These are phyloP conservation scores for Yamadazyma sp. DNA, from an alignment of 805 yeast genomes.

Conservation along the genomic window DNA sequence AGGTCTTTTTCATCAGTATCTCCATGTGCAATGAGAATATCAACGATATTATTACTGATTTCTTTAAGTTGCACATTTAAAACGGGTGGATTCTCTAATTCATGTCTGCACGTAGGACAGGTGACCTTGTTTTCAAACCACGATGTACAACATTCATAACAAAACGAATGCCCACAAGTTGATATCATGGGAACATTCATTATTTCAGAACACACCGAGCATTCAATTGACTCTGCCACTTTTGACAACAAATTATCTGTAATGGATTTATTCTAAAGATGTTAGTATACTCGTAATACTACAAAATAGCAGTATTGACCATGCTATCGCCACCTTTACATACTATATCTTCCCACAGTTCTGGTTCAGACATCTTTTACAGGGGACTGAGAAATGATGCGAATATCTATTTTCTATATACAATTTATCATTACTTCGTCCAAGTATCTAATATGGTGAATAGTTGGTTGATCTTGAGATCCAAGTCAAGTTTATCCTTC, in stretches of 20 bases:
- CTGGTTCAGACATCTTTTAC: slow-evolving; percentile 3
- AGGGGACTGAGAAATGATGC: slow-evolving; percentile 3
- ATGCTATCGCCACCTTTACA: too few species aligned
- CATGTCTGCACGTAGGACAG: slow-evolving; percentile 68
- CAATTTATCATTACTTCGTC: neutral
- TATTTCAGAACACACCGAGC: slow-evolving; percentile 68
- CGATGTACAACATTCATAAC: slow-evolving; percentile 58
- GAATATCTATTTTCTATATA: slow-evolving; percentile 3
- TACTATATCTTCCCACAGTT: slow-evolving; percentile 6
- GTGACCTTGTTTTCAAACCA: slow-evolving; percentile 59
- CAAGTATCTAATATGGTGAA: slow-evolving; percentile 2
- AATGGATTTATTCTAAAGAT: slow-evolving; percentile 9
- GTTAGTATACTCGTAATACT: too few species aligned
- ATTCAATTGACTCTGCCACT: slow-evolving; percentile 36
- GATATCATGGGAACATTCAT: slow-evolving; percentile 65
- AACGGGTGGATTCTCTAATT: slow-evolving; percentile 47
- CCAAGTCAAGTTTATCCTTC: slow-evolving; percentile 29
- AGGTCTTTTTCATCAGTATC: slow-evolving; percentile 20
- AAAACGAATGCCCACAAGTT: slow-evolving; percentile 72
- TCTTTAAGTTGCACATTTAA: slow-evolving; percentile 53
- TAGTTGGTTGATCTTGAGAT: neutral
- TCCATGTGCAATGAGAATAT: slow-evolving; percentile 36
- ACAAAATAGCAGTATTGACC: too few species aligned
- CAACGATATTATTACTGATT: slow-evolving; percentile 31
- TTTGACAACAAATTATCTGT: slow-evolving; percentile 21